phyloP scores from a whole-genome alignment of 352 stramenopile genomes.

The Globisporangium solare region DNA sequence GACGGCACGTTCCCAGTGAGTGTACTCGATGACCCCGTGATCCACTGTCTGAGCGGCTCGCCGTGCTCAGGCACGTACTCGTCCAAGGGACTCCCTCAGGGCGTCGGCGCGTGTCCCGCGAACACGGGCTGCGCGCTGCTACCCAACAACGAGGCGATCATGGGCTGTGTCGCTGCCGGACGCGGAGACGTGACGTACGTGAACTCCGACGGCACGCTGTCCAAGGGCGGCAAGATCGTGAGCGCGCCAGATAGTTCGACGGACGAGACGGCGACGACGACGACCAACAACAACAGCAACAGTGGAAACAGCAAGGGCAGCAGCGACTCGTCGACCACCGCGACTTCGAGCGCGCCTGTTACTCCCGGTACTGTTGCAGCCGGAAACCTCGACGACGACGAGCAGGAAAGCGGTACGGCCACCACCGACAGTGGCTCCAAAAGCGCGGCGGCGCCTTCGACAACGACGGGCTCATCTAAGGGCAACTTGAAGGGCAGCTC shows the following conservation, averaged over 20 bases:
- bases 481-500: background rate
- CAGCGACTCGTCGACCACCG: background rate
- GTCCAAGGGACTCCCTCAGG: constrained; percentile 30
- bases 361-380: constrained; percentile 4
- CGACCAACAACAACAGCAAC: constrained; percentile 7
- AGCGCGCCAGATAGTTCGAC: constrained; percentile 1
- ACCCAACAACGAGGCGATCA: constrained; percentile 50
- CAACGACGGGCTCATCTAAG: background rate
- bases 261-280: constrained; percentile 16
- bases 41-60: constrained; percentile 44
- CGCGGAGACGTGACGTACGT: constrained; percentile 63
- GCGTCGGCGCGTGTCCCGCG: constrained; percentile 50
- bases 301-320: constrained; percentile 1
- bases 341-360: constrained; percentile 5
- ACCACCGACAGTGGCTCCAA: constrained; percentile 10
- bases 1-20: constrained; percentile 51
- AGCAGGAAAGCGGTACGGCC: constrained; percentile 1
- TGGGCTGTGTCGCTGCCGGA: constrained; percentile 52
- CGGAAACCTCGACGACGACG: constrained; percentile 8
- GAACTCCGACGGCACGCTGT: constrained; percentile 61
- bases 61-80: constrained; percentile 68
- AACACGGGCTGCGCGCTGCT: constrained; percentile 55
- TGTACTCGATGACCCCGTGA: constrained; percentile 47
- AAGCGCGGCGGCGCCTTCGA: background rate
- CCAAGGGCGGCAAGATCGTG: constrained; percentile 36